phyloP scores from a whole-genome alignment of 768 basidiomycete genomes.

The Peribolospora kevripleyi region DNA sequence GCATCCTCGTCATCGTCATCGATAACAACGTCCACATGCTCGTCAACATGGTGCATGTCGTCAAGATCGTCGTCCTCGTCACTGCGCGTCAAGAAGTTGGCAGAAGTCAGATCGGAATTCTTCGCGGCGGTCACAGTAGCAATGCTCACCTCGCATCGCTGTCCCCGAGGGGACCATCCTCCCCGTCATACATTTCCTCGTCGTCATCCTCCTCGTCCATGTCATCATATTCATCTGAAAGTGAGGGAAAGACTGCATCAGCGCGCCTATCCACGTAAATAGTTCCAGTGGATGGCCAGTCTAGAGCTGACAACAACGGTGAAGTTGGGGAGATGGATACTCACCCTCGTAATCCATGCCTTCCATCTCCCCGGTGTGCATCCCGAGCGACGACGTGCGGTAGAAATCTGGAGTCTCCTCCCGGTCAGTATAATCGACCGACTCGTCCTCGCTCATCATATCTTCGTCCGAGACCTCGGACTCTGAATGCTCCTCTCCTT shows the following conservation, averaged over 20 bases:
- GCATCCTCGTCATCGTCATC: conserved; percentile 49
- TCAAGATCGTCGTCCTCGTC: conserved; percentile 17
- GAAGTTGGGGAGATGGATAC: conserved; percentile 14
- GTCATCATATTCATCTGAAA: conserved; percentile 1
- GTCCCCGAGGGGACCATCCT: background rate
- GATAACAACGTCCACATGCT: conserved; percentile 32
- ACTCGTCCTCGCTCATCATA: conserved; percentile 33
- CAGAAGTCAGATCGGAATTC: background rate
- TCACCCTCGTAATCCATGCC: conserved; percentile 18
- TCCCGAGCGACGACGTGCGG: conserved; percentile 83
- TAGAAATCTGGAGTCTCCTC: conserved; percentile 84
- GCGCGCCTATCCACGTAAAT: too few species aligned
- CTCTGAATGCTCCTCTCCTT: conserved; percentile 3
- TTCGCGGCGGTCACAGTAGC: background rate
- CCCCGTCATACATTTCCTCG: conserved; percentile 9
- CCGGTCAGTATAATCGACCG: conserved; percentile 28
- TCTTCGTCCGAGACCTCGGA: conserved; percentile 28
- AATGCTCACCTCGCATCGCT: background rate
- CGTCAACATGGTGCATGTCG: conserved; percentile 68
- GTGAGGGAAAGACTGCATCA: too few species aligned
- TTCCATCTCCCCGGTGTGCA: conserved; percentile 28
- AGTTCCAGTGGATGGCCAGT: too few species aligned
- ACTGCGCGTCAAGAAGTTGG: too few species aligned
- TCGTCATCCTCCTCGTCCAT: conserved; percentile 7
- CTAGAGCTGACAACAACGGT: background rate